Conservation (phyloP, 768 basidiomycete species). For the Hydnum rufescens region DNA sequence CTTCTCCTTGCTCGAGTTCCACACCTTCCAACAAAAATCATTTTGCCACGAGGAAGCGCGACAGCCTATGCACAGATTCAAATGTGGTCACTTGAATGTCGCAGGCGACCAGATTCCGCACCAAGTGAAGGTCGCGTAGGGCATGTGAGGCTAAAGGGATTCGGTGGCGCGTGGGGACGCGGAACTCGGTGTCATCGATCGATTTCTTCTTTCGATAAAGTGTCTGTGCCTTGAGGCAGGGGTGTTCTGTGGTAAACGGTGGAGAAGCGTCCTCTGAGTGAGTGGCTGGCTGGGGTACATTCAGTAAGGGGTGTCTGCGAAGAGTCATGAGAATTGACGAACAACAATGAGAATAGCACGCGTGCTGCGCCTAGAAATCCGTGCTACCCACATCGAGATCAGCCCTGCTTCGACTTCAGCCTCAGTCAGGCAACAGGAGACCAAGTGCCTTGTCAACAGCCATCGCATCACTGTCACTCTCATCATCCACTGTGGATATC, state of each 20-base stretch:
- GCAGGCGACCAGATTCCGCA: constrained; percentile 68
- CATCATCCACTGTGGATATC: background rate
- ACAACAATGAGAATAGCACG: too few species aligned
- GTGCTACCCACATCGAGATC: too few species aligned
- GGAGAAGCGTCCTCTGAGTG: background rate
- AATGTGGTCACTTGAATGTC: constrained; percentile 78
- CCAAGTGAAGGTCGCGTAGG: constrained; percentile 35
- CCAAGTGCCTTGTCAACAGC: too few species aligned
- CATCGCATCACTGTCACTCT: background rate
- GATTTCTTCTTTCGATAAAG: constrained; percentile 25
- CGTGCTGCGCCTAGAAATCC: background rate
- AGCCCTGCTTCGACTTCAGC: too few species aligned
- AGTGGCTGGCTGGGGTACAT: too few species aligned
- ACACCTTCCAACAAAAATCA: constrained; percentile 67
- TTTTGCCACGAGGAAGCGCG: constrained; percentile 73
- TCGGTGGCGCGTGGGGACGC: constrained; percentile 13
- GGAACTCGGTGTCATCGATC: background rate
- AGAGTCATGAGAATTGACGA: too few species aligned
- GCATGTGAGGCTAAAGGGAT: constrained; percentile 35
- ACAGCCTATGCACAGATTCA: constrained; percentile 87
- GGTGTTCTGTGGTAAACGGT: too few species aligned
- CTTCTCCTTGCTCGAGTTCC: constrained; percentile 64
- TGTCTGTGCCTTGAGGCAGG: constrained; percentile 23
- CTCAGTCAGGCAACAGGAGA: too few species aligned
- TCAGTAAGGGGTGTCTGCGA: too few species aligned